phyloP scores from a whole-genome alignment of 1,284 basidiomycete species.

The Tilletia walkeri region DNA sequence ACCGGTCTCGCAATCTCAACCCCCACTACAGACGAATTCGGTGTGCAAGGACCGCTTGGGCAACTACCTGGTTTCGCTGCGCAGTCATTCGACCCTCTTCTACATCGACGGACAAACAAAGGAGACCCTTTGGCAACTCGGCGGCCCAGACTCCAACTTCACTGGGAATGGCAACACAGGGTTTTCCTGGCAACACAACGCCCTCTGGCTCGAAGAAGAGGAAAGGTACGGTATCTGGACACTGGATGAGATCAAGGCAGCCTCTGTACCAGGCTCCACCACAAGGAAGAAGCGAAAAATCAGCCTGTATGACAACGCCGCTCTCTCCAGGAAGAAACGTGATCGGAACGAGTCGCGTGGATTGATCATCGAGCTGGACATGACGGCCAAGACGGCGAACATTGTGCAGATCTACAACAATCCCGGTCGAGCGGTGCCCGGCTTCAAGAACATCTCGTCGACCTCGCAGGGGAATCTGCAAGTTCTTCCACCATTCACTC shows the following conservation, averaged over 20 bases:
- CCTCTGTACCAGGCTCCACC: neutral
- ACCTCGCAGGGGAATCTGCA: conserved; percentile 7
- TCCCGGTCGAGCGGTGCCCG: neutral
- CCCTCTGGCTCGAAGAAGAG: conserved; percentile 10
- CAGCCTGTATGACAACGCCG: conserved; percentile 14
- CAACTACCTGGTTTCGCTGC: conserved; percentile 32
- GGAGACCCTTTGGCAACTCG: conserved; percentile 6
- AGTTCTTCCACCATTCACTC: neutral
- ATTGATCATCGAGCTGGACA: conserved; percentile 16
- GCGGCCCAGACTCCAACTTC: neutral
- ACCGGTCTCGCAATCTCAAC: neutral
- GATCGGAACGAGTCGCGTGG: conserved; percentile 15
- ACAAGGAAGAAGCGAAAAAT: neutral
- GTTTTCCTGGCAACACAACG: conserved; percentile 15
- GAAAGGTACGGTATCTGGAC: neutral
- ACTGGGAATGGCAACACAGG: neutral
- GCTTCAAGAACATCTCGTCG: neutral
- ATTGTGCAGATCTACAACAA: neutral
- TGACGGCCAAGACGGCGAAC: conserved; percentile 7
- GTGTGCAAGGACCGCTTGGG: conserved; percentile 18
- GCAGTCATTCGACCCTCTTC: conserved; percentile 17
- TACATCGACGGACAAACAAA: conserved; percentile 9
- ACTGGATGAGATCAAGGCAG: neutral
- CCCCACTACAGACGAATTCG: neutral
- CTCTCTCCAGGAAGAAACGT: neutral